These are phyloP conservation scores for Chlorella variabilis DNA, from an alignment of 163 green algal genomes.

Conservation along the genomic window DNA sequence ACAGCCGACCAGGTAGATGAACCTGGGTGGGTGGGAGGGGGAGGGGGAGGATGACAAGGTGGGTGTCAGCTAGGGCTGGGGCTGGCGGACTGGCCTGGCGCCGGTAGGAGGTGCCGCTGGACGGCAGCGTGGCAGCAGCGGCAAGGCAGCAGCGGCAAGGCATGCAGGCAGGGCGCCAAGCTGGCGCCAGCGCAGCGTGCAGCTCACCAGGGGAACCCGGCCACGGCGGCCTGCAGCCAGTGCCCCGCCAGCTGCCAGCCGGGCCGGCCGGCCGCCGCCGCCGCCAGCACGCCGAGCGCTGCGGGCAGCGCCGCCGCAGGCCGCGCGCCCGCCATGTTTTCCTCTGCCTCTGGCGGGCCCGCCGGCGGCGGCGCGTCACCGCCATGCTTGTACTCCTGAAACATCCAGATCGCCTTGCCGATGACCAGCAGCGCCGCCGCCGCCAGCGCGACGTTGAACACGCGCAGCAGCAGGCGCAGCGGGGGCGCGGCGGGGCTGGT, in stretches of 20 bases:
- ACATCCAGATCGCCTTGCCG: neutral
- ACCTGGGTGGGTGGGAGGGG: neutral
- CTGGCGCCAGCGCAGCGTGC: no score
- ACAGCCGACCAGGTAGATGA: constrained; percentile 1
- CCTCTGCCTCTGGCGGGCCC: neutral
- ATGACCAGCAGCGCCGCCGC: constrained; percentile 24
- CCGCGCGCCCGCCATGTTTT: no score
- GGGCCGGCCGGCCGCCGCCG: no score
- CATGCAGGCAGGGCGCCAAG: no score
- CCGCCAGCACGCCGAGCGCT: neutral
- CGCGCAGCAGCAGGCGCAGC: constrained; percentile 36
- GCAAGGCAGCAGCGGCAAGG: no score
- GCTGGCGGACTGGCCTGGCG: no score
- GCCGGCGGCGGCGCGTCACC: neutral
- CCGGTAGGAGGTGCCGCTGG: no score
- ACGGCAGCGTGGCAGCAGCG: no score
- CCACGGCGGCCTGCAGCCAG: neutral
- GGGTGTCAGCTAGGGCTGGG: no score
- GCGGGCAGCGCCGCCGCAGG: constrained; percentile 1
- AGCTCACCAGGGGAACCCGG: constrained; percentile 32
- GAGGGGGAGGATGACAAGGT: neutral
- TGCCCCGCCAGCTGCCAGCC: neutral
- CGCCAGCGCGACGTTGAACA: constrained; percentile 8
- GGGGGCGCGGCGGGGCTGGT: neutral
- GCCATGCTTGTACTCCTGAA: neutral